These are phyloP conservation scores for Mimosa bimucronata DNA, from an alignment of 306 rosid species.

Conservation along the genomic window DNA sequence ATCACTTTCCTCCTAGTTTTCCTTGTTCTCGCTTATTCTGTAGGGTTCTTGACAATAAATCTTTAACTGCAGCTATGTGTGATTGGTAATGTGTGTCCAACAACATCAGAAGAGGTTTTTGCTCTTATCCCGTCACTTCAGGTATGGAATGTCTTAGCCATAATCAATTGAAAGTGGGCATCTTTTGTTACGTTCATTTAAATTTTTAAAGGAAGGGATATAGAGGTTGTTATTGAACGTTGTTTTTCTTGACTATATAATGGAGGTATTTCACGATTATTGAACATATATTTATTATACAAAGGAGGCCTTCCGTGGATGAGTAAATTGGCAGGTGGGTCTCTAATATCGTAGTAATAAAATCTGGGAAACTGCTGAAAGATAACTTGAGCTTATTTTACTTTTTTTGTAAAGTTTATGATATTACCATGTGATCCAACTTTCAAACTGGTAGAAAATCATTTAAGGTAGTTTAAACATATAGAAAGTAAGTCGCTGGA, in stretches of 20 bases:
- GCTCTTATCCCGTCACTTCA: conserved; percentile 83
- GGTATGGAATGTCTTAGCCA: conserved; percentile 49
- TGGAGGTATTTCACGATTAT: conserved; percentile 17
- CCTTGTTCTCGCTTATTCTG: conserved; percentile 26
- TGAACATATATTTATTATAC: neutral
- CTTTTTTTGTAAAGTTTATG: neutral
- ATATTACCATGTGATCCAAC: neutral
- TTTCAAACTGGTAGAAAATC: neutral
- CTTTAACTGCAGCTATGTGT: conserved; percentile 69
- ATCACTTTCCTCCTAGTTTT: conserved; percentile 37
- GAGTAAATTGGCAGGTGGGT: conserved; percentile 14
- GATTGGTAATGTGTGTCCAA: conserved; percentile 84
- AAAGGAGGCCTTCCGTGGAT: neutral
- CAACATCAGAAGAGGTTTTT: conserved; percentile 71
- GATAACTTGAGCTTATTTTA: neutral
- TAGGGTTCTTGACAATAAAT: conserved; percentile 33
- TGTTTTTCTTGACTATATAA: conserved; percentile 6
- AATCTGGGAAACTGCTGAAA: neutral
- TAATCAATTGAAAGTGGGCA: neutral
- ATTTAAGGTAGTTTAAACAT: no score
- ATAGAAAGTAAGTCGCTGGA: no score
- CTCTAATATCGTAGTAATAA: conserved; percentile 4
- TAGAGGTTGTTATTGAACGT: conserved; percentile 1
- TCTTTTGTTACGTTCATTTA: conserved; percentile 8
- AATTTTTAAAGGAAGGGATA: neutral